phyloP scores from a whole-genome alignment of 2,329 filamentous ascomycete species.

The Hymenoscyphus infarciens region DNA sequence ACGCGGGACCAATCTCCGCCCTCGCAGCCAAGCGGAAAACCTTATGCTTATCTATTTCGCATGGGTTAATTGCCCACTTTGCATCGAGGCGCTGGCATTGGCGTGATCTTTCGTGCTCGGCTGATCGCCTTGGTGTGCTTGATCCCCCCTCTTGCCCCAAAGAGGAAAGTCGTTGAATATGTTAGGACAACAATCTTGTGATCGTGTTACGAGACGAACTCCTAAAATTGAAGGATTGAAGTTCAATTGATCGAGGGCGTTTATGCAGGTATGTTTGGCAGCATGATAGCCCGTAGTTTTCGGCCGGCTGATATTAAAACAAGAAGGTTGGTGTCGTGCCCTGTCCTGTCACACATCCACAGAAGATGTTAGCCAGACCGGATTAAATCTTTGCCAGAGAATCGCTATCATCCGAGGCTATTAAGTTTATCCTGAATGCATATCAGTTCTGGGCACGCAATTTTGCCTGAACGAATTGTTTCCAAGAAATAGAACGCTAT shows the following conservation, averaged over 20 bases:
- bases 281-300: background rate
- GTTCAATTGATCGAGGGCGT: background rate
- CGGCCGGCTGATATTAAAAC: background rate
- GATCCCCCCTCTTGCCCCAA: slow-evolving; percentile 6
- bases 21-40: slow-evolving; percentile 5
- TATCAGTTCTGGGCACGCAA: background rate
- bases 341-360: background rate
- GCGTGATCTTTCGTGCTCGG: slow-evolving; percentile 11
- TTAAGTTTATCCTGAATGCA: background rate
- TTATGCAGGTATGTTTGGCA: background rate
- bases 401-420: background rate
- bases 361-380: background rate
- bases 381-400: background rate
- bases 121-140: slow-evolving; percentile 4
- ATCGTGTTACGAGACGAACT: background rate
- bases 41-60: slow-evolving; percentile 12
- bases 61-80: slow-evolving; percentile 11
- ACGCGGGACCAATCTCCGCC: slow-evolving; percentile 6
- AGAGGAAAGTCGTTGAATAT: slow-evolving; percentile 15
- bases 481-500: background rate
- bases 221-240: background rate
- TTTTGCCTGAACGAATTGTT: background rate
- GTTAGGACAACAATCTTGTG: slow-evolving; percentile 2
- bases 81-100: slow-evolving; percentile 8
- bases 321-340: background rate